phyloP scores from a whole-genome alignment of 441 rosid species.

The Erysimum cheiri region DNA sequence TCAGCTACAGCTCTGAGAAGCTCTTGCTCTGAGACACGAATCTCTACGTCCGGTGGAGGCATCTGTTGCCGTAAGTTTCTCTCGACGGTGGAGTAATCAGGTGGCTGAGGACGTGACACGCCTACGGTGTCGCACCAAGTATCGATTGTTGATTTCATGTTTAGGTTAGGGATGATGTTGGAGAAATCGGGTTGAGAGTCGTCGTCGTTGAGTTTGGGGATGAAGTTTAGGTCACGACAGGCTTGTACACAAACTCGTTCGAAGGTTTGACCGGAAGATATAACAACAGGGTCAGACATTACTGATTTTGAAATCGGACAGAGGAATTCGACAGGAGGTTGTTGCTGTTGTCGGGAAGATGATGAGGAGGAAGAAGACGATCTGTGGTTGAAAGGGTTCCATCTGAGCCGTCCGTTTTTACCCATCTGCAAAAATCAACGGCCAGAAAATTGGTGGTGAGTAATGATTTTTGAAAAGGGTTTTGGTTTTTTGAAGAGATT shows the following conservation, averaged over 20 bases:
- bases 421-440: constrained; percentile 57
- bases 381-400: constrained; percentile 66
- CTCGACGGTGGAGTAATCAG: constrained; percentile 51
- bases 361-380: constrained; percentile 41
- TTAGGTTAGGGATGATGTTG: constrained; percentile 53
- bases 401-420: constrained; percentile 70
- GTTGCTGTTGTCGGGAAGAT: constrained; percentile 29
- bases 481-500: background rate
- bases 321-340: constrained; percentile 56
- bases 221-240: constrained; percentile 51
- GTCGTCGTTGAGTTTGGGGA: constrained; percentile 52
- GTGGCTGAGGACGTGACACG: constrained; percentile 38
- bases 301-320: constrained; percentile 60
- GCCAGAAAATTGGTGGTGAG: background rate
- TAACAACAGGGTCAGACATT: constrained; percentile 71
- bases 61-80: constrained; percentile 44
- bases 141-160: constrained; percentile 56
- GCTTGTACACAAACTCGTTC: constrained; percentile 60
- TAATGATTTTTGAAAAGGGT: background rate
- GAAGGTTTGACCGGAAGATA: constrained; percentile 70
- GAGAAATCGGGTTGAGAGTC: constrained; percentile 58
- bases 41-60: constrained; percentile 27
- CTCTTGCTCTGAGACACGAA: constrained; percentile 74
- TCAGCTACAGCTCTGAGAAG: constrained; percentile 69
- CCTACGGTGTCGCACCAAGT: constrained; percentile 57